phyloP scores from a whole-genome alignment of 169 alveolate genomes.

The Toxoplasma gondii region DNA sequence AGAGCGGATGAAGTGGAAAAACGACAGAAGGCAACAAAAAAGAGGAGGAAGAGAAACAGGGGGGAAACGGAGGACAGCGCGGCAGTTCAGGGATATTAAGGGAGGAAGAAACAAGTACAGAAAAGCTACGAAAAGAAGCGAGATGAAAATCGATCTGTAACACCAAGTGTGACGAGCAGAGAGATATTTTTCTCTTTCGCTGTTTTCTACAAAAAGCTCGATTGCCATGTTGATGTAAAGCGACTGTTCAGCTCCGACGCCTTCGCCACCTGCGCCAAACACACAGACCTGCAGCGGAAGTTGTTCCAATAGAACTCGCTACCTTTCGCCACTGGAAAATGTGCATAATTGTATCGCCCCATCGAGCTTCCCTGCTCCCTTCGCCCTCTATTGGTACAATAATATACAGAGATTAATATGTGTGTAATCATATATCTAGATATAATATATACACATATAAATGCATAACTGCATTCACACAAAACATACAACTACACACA shows the following conservation, averaged over 20 bases:
- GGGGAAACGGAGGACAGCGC: background rate
- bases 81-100: no score
- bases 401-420: background rate
- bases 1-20: background rate
- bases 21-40: background rate
- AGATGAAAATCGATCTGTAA: background rate
- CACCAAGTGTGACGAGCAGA: background rate
- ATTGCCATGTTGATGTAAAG: constrained; percentile 18
- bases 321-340: background rate
- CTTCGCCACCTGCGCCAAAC: background rate
- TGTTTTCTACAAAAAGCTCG: background rate
- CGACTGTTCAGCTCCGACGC: constrained; percentile 11
- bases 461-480: no score
- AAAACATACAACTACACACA: no score
- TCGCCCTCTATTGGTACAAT: no score
- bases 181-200: no score
- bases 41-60: background rate
- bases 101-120: no score
- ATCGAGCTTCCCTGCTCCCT: no score
- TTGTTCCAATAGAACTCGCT: background rate
- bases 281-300: background rate
- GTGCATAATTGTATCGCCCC: no score
- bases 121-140: no score
- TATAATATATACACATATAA: no score
- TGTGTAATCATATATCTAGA: background rate